Percentiles rank a stretch among this genome's conserved stretches.
phyloP scores from a whole-genome alignment of 1,139 yeast species.

The Pichia sp. region DNA sequence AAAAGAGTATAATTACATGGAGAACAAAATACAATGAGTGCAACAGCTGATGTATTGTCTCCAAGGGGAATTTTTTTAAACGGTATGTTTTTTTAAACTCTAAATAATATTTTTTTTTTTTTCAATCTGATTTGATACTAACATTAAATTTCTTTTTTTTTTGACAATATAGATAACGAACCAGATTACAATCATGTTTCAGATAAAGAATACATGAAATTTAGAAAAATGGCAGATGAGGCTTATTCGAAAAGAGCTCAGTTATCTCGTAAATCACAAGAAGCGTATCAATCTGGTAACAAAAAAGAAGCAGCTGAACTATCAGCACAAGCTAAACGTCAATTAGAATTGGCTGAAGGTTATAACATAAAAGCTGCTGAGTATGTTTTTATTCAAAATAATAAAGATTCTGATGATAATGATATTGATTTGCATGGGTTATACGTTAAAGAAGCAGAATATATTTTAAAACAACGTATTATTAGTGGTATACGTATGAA shows the following conservation, averaged over 20 bases:
- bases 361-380: slow-evolving; percentile 80
- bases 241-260: slow-evolving; percentile 53
- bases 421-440: slow-evolving; percentile 94
- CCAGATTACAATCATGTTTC: slow-evolving; percentile 68
- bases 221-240: slow-evolving; percentile 63
- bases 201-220: slow-evolving; percentile 56
- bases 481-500: slow-evolving; percentile 55
- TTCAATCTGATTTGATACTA: not conserved
- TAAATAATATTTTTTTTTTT: not conserved
- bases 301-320: slow-evolving; percentile 64
- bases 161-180: slow-evolving; percentile 1
- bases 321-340: slow-evolving; percentile 62
- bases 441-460: slow-evolving; percentile 81
- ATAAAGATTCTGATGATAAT: slow-evolving; percentile 72
- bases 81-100: not conserved
- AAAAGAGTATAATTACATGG: no score
- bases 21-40: not conserved
- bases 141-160: not conserved
- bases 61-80: not conserved
- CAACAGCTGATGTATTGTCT: not conserved
- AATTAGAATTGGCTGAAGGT: slow-evolving; percentile 54
- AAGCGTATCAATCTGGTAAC: slow-evolving; percentile 70
- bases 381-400: slow-evolving; percentile 82
- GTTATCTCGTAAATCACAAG: slow-evolving; percentile 62
- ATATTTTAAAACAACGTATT: slow-evolving; percentile 66